phyloP scores from a whole-genome alignment of 1,284 basidiomycete species.

The Leccinum fuscescens region DNA sequence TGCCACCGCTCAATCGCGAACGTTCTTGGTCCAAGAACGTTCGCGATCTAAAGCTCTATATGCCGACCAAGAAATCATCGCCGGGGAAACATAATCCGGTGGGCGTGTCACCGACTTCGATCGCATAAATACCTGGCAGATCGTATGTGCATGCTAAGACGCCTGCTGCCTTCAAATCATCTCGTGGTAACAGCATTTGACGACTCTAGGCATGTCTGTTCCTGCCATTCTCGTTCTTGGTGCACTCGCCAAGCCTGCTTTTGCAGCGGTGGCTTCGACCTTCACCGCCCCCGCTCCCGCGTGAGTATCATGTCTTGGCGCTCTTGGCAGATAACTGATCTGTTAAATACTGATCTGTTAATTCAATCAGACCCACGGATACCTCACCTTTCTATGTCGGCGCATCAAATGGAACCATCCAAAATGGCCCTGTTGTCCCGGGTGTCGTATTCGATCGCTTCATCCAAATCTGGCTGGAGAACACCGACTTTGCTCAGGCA shows the following conservation, averaged over 20 bases:
- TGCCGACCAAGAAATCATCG: not conserved
- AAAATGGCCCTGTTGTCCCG: slow-evolving; percentile 22
- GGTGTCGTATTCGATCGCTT: slow-evolving; percentile 54
- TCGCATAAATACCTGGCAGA: slow-evolving; percentile 18
- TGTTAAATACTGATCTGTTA: slow-evolving; percentile 1
- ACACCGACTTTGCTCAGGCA: slow-evolving; percentile 46
- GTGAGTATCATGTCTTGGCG: slow-evolving; percentile 16
- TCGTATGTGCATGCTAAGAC: not conserved
- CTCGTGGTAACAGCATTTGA: not conserved
- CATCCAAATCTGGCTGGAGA: slow-evolving; percentile 55
- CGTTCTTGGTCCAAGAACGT: not conserved
- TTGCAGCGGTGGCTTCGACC: slow-evolving; percentile 15
- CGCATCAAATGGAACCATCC: slow-evolving; percentile 22
- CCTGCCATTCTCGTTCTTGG: slow-evolving; percentile 17
- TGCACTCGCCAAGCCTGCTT: slow-evolving; percentile 16
- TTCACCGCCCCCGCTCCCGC: slow-evolving; percentile 27
- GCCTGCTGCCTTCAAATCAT: not conserved
- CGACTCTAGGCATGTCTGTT: slow-evolving; percentile 13
- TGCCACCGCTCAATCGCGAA: not conserved
- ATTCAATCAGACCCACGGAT: slow-evolving; percentile 21
- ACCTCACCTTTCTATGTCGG: slow-evolving; percentile 28
- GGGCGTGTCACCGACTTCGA: not conserved
- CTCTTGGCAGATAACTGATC: slow-evolving; percentile 1
- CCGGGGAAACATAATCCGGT: not conserved
- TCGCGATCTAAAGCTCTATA: not conserved